Base-by-base conservation (phyloP, 768 basidiomycete species). In the Leccinum uliginosum region DNA sequence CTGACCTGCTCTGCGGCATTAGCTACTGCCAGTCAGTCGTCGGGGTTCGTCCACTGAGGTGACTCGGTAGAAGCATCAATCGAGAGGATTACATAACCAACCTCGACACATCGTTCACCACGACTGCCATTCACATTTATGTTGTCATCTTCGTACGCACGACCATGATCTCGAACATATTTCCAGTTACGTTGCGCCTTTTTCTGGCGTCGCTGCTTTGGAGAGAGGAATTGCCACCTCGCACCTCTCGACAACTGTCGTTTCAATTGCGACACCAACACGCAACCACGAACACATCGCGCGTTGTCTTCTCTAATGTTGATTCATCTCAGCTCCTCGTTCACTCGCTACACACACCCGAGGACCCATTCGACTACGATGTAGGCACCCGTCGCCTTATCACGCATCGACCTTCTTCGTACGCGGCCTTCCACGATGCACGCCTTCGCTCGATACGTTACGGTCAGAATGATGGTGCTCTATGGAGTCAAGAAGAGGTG, bases 261-360 rank as follows among this genome's bases (percentile, higher is more conserved):
- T 89, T 90, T 70, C 79, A 78, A 30, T 76, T 89, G 23, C 83
- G 87, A 34, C 87, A 89, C 67, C 73, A 79, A 43, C 86, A 89
- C 61, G 84, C 80, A 24, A 62, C 82, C 9, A 76, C 79, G 45
- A 77, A 82, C 58, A 67, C 73, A 21, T 83, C 84, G 3, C 77
- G 78, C 4, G 75, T 83, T 44, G 70, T 89, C 53, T 86, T 91
- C 66, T 73, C 81, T 17, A 78, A 91, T 61, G 64, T 83, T 30
- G 69, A 67, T 54, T 54, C 71, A 12, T 70, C 73, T 27, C 66
- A 74, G 46, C 64, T 67, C 53, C 2, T 65, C 54, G 63, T 64
- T 2, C 67, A 69, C 50, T 63, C 65, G 7, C 61, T 69, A 4
- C 63, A 58, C 24, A 61, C 51, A 15, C 52, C 67, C 32, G 55